Evolutionary conservation across 2,329 filamentous ascomycete genomes (phyloP).

Genomic region (Pezicula rhizophila): DNA sequence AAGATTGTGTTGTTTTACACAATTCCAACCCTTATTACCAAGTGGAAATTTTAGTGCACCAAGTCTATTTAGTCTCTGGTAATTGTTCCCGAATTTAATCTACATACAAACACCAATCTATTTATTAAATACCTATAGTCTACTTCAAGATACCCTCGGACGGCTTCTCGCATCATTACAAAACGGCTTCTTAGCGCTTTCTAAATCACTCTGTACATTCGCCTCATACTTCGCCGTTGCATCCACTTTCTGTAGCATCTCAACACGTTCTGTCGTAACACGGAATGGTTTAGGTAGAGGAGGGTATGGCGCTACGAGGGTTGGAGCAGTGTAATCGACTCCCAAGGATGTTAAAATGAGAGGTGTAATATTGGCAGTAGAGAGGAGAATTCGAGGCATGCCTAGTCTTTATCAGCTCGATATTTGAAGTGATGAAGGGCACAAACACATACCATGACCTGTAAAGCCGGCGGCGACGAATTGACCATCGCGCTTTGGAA

Average conservation of each 20-base stretch:
- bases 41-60: too few species aligned
- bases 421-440: neutral
- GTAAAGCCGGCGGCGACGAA: constrained; percentile 42
- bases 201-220: constrained; percentile 3
- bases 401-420: constrained; percentile 5
- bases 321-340: constrained; percentile 15
- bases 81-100: too few species aligned
- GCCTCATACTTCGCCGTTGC: constrained; percentile 4
- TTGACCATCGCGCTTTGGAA: constrained; percentile 34
- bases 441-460: constrained; percentile 33
- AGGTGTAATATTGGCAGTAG: constrained; percentile 23
- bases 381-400: constrained; percentile 28
- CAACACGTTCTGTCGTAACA: constrained; percentile 22
- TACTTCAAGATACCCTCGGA: too few species aligned
- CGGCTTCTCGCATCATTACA: constrained; percentile 10
- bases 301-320: constrained; percentile 16
- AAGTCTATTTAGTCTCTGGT: too few species aligned
- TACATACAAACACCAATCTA: too few species aligned
- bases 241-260: constrained; percentile 13
- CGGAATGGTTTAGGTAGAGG: constrained; percentile 25
- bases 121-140: too few species aligned
- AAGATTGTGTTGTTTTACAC: too few species aligned
- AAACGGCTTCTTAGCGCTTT: constrained; percentile 15
- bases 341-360: constrained; percentile 19
- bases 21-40: too few species aligned